Conservation (phyloP, 805 yeast genomes). For the Candida orba region DNA sequence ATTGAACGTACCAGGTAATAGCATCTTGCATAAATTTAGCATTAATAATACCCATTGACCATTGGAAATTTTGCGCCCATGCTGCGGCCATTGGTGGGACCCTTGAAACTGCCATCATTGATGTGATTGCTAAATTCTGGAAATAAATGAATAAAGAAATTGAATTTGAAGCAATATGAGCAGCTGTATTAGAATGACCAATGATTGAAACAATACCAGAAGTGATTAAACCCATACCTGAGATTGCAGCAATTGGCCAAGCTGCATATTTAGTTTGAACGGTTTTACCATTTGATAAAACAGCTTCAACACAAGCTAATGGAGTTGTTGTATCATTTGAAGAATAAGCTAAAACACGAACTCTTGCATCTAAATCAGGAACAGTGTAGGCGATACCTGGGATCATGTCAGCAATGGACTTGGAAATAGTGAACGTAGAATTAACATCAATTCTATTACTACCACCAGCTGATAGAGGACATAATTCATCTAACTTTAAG, state of each 20-base stretch:
- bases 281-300: slow-evolving; percentile 81
- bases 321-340: slow-evolving; percentile 40
- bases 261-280: slow-evolving; percentile 89
- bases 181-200: slow-evolving; percentile 85
- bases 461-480: slow-evolving; percentile 74
- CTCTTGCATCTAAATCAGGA: slow-evolving; percentile 92
- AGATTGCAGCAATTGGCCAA: slow-evolving; percentile 90
- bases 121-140: slow-evolving; percentile 78
- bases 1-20: slow-evolving; percentile 76
- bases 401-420: slow-evolving; percentile 39
- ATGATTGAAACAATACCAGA: slow-evolving; percentile 79
- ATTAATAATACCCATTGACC: slow-evolving; percentile 91
- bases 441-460: slow-evolving; percentile 80
- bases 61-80: slow-evolving; percentile 87
- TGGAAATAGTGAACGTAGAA: slow-evolving; percentile 39
- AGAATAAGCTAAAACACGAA: slow-evolving; percentile 60
- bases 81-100: slow-evolving; percentile 90
- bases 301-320: slow-evolving; percentile 90
- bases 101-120: slow-evolving; percentile 78
- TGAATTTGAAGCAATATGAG: slow-evolving; percentile 82
- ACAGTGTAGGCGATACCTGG: slow-evolving; percentile 85
- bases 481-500: slow-evolving; percentile 46
- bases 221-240: slow-evolving; percentile 77
- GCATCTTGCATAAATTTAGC: slow-evolving; percentile 77
- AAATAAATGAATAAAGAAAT: slow-evolving; percentile 78